A percentile compares a stretch with the other conserved stretches of the same genome.
Evolutionary conservation across 768 basidiomycete genomes (phyloP).

Genomic region (Cystobasidiopsis lactophilus): DNA sequence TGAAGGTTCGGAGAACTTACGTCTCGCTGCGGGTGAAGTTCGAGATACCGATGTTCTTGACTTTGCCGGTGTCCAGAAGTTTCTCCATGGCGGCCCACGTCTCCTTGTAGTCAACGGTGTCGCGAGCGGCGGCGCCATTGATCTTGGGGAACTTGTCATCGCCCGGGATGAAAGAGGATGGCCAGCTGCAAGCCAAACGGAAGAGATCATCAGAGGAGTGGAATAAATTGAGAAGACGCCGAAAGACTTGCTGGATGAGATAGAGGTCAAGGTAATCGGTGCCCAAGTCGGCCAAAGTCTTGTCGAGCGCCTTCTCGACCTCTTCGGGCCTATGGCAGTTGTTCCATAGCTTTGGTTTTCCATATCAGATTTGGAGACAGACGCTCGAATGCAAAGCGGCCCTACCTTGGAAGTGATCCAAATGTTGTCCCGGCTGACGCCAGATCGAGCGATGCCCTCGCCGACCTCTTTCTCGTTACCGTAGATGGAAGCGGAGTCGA

Average conservation of each 20-base stretch:
- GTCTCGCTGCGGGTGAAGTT: slow-evolving; percentile 28
- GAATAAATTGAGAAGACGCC: neutral
- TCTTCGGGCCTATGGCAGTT: slow-evolving; percentile 5
- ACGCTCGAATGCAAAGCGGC: no score
- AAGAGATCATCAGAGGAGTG: no score
- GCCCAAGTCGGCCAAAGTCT: slow-evolving; percentile 6
- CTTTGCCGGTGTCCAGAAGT: slow-evolving; percentile 46
- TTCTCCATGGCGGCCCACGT: slow-evolving; percentile 39
- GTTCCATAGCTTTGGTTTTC: slow-evolving; percentile 4
- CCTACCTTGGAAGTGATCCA: slow-evolving; percentile 11
- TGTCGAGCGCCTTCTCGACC: slow-evolving; percentile 7
- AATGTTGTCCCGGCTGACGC: slow-evolving; percentile 7
- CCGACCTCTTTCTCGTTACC: slow-evolving; percentile 10
- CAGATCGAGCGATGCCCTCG: slow-evolving; percentile 2
- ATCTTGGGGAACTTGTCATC: slow-evolving; percentile 8
- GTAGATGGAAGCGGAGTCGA: slow-evolving; percentile 10
- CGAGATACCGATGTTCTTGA: slow-evolving; percentile 52
- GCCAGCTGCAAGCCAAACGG: slow-evolving; percentile 5
- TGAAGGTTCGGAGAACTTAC: no score
- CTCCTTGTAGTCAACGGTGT: slow-evolving; percentile 4
- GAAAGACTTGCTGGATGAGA: slow-evolving; percentile 1
- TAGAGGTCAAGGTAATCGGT: slow-evolving; percentile 7
- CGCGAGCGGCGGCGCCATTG: slow-evolving; percentile 1
- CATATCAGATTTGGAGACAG: neutral
- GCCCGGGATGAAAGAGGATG: slow-evolving; percentile 6